Base-by-base conservation (phyloP, 768 basidiomycete genomes). In the Hypsizygus marmoreus region DNA sequence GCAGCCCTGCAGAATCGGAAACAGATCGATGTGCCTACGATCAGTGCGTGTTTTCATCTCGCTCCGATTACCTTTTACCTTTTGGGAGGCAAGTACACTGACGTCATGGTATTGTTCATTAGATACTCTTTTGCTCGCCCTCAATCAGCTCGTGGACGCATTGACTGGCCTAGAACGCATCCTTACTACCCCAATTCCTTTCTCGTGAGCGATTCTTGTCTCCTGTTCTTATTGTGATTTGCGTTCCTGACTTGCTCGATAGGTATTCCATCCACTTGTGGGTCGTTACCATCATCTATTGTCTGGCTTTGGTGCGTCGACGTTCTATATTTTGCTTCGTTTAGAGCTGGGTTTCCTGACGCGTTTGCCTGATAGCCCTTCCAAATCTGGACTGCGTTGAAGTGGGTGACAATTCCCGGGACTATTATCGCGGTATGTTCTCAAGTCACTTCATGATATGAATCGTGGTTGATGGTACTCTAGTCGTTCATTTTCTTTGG, bases 121-220 rank as follows among this genome's bases (percentile, higher is more conserved):
- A 84, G 82, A 71, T 53, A 60, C 59, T 10, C 67, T 88, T 13
- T 42, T 82, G 0, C 58, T 49, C 2, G 59, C 81, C 4, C 60
- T 87, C 7, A 77, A 73, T 53, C 71, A 74, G 48, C 73, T 86
- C 16, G 79, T 82, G 3, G 84, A 87, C 44, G 75, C 79, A 22
- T 66, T 88, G 37, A 86, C 85, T 9, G 82, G 82, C 4, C 68
- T 88, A 1, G 86, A 89, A 56, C 70, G 87, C 31, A 86, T 88
- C 50, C 70, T 89, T 4, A 88, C 85, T 0, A 86, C 85, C 1
- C 86, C 86, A 3, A 86, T 89, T 34, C 87, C 86, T 8, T 88
- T 85, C 65, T 87, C 84, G 77, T 86, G 53, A 31, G 76, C 64
- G 4, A 2, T 34, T 14, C 47, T 20, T 29, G 8, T 10, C 17